Evolutionary conservation across 768 basidiomycete species (phyloP).

Genomic region (Trametes maxima): DNA sequence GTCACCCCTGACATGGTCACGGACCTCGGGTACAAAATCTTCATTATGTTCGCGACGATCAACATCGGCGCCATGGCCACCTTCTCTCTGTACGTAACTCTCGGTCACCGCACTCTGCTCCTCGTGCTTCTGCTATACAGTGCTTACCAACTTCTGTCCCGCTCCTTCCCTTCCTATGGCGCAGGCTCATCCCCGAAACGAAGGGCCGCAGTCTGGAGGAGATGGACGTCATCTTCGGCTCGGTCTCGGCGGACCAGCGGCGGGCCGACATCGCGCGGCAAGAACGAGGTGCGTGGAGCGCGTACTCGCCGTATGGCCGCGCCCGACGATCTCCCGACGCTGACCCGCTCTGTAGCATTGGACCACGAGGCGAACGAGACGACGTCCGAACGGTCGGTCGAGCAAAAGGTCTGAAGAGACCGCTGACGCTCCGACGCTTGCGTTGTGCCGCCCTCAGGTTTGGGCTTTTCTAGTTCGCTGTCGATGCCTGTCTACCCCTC

Average conservation of each 20-base stretch:
- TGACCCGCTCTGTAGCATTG: conserved; percentile 12
- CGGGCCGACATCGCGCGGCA: conserved; percentile 52
- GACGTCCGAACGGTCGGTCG: conserved; percentile 25
- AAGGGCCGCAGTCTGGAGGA: conserved; percentile 49
- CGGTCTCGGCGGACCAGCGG: conserved; percentile 57
- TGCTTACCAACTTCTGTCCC: conserved; percentile 16
- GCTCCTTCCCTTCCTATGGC: conserved; percentile 34
- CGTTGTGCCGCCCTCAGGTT: not conserved
- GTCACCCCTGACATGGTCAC: conserved; percentile 66
- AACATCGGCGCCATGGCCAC: conserved; percentile 70
- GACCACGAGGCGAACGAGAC: conserved; percentile 28
- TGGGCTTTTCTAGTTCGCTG: not conserved
- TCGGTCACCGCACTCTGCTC: not conserved
- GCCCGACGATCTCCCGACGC: conserved; percentile 1
- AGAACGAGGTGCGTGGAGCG: conserved; percentile 37
- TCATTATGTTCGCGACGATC: conserved; percentile 76
- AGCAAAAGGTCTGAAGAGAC: conserved; percentile 20
- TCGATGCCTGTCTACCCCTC: not conserved
- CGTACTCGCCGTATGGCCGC: not conserved
- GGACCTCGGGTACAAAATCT: conserved; percentile 70
- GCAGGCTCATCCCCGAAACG: conserved; percentile 44
- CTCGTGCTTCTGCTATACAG: not conserved
- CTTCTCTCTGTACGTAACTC: conserved; percentile 58
- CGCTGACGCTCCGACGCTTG: not conserved
- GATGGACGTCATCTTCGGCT: conserved; percentile 61